Percentiles rank a stretch among this genome's conserved stretches.
Evolutionary conservation across 208 protist species (phyloP).

Genomic region (Strigomonas culicis): DNA sequence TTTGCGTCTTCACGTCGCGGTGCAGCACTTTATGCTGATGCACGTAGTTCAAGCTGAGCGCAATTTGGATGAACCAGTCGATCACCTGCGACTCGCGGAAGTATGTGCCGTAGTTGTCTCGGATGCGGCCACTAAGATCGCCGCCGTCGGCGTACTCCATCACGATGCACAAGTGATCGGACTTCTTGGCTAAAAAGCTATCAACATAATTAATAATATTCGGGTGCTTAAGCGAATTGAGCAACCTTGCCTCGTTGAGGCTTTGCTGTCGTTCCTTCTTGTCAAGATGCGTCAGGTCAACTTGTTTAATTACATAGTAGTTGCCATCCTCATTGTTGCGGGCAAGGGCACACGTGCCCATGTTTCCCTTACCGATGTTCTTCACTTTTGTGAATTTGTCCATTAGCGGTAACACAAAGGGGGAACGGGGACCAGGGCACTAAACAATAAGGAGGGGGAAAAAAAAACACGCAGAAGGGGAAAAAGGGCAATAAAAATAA

Average conservation of each 20-base stretch:
- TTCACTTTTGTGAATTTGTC: slow-evolving; percentile 90
- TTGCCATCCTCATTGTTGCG: slow-evolving; percentile 90
- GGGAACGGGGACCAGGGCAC: no score
- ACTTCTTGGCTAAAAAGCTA: slow-evolving; percentile 88
- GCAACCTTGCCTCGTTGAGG: slow-evolving; percentile 88
- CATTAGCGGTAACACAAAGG: slow-evolving; percentile 43
- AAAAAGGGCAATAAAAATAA: slow-evolving; percentile 19
- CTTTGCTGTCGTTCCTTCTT: slow-evolving; percentile 88
- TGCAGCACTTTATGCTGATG: slow-evolving; percentile 93
- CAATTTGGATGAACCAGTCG: slow-evolving; percentile 90
- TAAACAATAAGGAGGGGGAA: slow-evolving; percentile 8
- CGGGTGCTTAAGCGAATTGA: slow-evolving; percentile 89
- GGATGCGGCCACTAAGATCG: slow-evolving; percentile 76
- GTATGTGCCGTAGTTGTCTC: slow-evolving; percentile 72
- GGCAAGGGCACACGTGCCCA: slow-evolving; percentile 90
- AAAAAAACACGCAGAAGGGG: slow-evolving; percentile 14
- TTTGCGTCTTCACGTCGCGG: slow-evolving; percentile 93
- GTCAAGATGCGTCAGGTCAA: slow-evolving; percentile 85
- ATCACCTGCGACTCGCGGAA: slow-evolving; percentile 83
- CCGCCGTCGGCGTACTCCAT: slow-evolving; percentile 93
- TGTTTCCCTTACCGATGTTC: slow-evolving; percentile 93
- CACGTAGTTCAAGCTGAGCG: slow-evolving; percentile 87
- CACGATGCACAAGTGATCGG: slow-evolving; percentile 90
- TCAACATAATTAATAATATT: slow-evolving; percentile 95
- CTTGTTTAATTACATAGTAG: slow-evolving; percentile 93